Percentiles rank a stretch among this genome's conserved stretches.
phyloP scores from a whole-genome alignment of 2,329 filamentous ascomycete species.

The Fusarium oligoseptatum region DNA sequence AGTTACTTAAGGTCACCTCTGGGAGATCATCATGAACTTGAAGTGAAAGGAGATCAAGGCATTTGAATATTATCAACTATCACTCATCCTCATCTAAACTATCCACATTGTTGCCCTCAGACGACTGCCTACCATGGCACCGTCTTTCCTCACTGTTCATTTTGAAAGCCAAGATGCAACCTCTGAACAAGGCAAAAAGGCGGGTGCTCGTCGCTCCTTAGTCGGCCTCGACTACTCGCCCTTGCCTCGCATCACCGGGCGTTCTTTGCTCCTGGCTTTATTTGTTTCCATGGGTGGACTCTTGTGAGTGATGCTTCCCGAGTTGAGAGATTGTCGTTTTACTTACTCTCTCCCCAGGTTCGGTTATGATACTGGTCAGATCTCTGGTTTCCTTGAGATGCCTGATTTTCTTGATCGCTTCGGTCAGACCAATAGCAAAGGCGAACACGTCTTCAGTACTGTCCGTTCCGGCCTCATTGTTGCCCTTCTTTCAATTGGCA shows the following conservation, averaged over 20 bases:
- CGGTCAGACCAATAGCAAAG: slow-evolving; percentile 56
- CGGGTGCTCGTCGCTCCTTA: slow-evolving; percentile 50
- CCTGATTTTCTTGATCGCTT: slow-evolving; percentile 67
- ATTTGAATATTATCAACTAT: background rate
- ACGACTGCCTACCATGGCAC: slow-evolving; percentile 35
- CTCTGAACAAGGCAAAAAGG: slow-evolving; percentile 50
- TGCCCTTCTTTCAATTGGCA: slow-evolving; percentile 70
- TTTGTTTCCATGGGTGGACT: slow-evolving; percentile 62
- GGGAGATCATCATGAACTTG: background rate
- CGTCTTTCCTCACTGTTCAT: slow-evolving; percentile 46
- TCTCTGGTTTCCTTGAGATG: slow-evolving; percentile 70
- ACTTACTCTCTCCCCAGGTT: slow-evolving; percentile 43
- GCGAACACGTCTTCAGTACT: slow-evolving; percentile 61
- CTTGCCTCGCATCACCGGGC: slow-evolving; percentile 54
- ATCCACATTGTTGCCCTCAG: slow-evolving; percentile 1
- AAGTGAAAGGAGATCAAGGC: background rate
- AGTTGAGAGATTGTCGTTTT: rapidly evolving
- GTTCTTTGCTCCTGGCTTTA: slow-evolving; percentile 54
- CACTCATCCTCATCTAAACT: background rate
- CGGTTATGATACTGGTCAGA: slow-evolving; percentile 66
- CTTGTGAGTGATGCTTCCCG: slow-evolving; percentile 50
- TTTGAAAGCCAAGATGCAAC: slow-evolving; percentile 61
- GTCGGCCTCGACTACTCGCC: slow-evolving; percentile 61
- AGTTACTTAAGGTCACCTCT: slow-evolving; percentile 13
- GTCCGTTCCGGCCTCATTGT: slow-evolving; percentile 72